These are phyloP conservation scores for Gonium pectorale DNA, from an alignment of 139 green algal genomes.

Conservation along the genomic window DNA sequence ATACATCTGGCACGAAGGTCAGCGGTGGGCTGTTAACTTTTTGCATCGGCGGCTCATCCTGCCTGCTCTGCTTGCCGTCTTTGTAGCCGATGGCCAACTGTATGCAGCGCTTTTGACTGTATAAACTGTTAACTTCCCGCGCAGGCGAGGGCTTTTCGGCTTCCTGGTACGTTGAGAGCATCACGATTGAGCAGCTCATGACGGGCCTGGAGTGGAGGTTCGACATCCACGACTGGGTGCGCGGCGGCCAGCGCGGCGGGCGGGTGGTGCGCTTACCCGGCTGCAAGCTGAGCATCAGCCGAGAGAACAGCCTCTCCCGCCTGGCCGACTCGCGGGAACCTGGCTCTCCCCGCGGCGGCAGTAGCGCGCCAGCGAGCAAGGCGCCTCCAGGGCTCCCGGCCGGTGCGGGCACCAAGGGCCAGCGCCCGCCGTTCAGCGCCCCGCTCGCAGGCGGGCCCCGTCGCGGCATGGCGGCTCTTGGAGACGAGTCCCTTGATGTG, in stretches of 20 bases:
- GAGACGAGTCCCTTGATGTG: conserved; percentile 40
- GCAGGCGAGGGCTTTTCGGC: conserved; percentile 43
- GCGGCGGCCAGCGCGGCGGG: conserved; percentile 35
- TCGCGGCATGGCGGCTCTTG: conserved; percentile 11
- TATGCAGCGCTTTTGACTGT: too few species aligned
- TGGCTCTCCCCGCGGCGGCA: not conserved
- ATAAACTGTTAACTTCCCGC: too few species aligned
- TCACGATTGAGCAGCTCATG: conserved; percentile 48
- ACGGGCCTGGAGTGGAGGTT: conserved; percentile 42
- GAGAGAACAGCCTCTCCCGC: conserved; percentile 29
- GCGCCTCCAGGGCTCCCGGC: not conserved
- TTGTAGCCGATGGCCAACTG: too few species aligned
- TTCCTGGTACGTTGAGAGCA: conserved; percentile 50
- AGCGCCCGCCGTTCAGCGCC: too few species aligned
- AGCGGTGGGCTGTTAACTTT: too few species aligned
- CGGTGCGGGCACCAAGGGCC: not conserved
- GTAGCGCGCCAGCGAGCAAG: not conserved
- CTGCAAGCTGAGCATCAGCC: conserved; percentile 30
- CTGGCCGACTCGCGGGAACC: not conserved
- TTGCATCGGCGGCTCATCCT: too few species aligned
- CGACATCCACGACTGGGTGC: conserved; percentile 51
- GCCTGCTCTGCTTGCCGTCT: too few species aligned
- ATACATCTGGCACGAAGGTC: conserved; percentile 50
- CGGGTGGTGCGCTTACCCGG: conserved; percentile 25
- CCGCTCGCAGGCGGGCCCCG: not conserved